Percentiles rank a stretch among this genome's conserved stretches.
Evolutionary conservation across 441 rosid genomes (phyloP).

Genomic region (Pelargonium citronellum): DNA sequence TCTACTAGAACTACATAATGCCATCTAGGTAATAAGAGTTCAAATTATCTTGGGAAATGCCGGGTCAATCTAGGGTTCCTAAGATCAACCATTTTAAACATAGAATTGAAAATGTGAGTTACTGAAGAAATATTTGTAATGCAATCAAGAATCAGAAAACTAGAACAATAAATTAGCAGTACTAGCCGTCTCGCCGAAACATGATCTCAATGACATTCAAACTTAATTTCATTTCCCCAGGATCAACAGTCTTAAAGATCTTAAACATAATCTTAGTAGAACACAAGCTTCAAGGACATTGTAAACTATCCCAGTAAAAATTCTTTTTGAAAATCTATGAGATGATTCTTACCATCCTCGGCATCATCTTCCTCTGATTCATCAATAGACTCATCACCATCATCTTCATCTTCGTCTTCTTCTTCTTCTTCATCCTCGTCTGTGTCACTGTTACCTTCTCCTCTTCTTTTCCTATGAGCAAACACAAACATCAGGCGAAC

Average conservation of each 20-base stretch:
- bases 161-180: not conserved
- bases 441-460: constrained; percentile 47
- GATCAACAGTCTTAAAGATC: not conserved
- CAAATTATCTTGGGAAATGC: not conserved
- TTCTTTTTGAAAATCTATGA: not conserved
- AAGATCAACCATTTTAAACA: not conserved
- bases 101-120: not conserved
- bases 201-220: not conserved
- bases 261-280: not conserved
- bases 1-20: not conserved
- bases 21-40: not conserved
- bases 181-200: not conserved
- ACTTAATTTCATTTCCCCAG: not conserved
- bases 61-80: not conserved
- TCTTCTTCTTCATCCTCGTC: constrained; percentile 26
- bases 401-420: constrained; percentile 3
- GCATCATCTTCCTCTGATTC: constrained; percentile 31
- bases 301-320: constrained; percentile 8
- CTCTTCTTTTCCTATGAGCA: constrained; percentile 43
- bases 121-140: not conserved
- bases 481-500: not conserved
- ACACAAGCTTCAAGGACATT: not conserved
- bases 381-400: constrained; percentile 30
- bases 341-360: constrained; percentile 27
- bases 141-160: not conserved